Percentiles rank a stretch among this genome's conserved stretches.
These are phyloP conservation scores for Botryotinia narcissicola DNA, from an alignment of 2,329 filamentous ascomycete genomes.

Conservation along the genomic window DNA sequence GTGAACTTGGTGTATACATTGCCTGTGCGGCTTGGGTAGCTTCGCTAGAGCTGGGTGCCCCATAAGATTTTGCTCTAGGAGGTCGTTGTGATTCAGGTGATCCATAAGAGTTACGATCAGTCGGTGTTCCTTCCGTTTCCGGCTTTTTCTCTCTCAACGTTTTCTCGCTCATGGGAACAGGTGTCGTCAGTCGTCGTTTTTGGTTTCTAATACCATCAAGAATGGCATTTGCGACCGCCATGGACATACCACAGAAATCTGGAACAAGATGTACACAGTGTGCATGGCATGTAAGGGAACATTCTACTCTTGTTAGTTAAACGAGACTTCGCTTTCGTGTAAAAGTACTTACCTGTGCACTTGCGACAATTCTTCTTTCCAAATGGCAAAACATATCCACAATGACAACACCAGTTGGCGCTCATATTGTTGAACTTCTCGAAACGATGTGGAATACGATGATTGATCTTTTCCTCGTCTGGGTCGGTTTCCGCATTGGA, in stretches of 20 bases:
- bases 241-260: slow-evolving; percentile 99
- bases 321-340: not conserved
- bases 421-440: slow-evolving; percentile 96
- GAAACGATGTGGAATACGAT: slow-evolving; percentile 97
- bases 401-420: slow-evolving; percentile 99
- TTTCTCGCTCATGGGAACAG: slow-evolving; percentile 32
- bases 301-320: slow-evolving; percentile 60
- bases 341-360: slow-evolving; percentile 66
- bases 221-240: slow-evolving; percentile 94
- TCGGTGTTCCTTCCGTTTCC: slow-evolving; percentile 22
- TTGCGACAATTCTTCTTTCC: slow-evolving; percentile 93
- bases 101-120: slow-evolving; percentile 35
- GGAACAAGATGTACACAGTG: slow-evolving; percentile 92
- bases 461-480: slow-evolving; percentile 99
- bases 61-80: slow-evolving; percentile 40
- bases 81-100: slow-evolving; percentile 33
- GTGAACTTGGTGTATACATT: slow-evolving; percentile 54
- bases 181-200: slow-evolving; percentile 58
- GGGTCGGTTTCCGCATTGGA: slow-evolving; percentile 98
- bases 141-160: slow-evolving; percentile 33
- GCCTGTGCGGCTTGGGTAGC: slow-evolving; percentile 63
- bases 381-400: slow-evolving; percentile 91
- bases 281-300: slow-evolving; percentile 84
- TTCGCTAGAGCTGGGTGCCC: slow-evolving; percentile 46
- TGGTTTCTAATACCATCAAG: slow-evolving; percentile 79